These are phyloP conservation scores for Brasilioporus rufonigricans DNA, from an alignment of 768 basidiomycete genomes.

Conservation along the genomic window DNA sequence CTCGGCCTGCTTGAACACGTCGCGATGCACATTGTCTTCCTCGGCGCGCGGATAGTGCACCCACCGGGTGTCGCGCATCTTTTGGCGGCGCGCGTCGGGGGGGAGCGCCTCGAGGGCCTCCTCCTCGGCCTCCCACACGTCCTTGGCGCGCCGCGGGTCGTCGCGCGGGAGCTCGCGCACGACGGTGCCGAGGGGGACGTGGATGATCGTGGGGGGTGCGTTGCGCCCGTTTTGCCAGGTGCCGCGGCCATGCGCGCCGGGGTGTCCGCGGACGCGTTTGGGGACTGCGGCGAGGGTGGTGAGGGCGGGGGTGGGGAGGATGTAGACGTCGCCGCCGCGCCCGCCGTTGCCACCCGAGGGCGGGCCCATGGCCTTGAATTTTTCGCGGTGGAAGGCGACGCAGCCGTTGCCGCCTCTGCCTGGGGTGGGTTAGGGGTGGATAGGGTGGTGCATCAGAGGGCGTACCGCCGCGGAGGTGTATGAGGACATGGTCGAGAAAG, in stretches of 20 bases:
- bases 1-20: slow-evolving; percentile 73
- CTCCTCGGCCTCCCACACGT: slow-evolving; percentile 75
- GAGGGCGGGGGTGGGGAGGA: slow-evolving; percentile 73
- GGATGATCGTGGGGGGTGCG: slow-evolving; percentile 69
- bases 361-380: slow-evolving; percentile 78
- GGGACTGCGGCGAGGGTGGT: slow-evolving; percentile 76
- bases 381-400: slow-evolving; percentile 91
- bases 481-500: slow-evolving; percentile 79
- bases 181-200: slow-evolving; percentile 88
- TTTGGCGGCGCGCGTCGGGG: slow-evolving; percentile 46
- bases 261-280: slow-evolving; percentile 61
- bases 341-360: slow-evolving; percentile 95
- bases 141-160: slow-evolving; percentile 61
- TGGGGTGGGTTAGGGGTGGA: slow-evolving; percentile 23
- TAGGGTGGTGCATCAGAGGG: not conserved
- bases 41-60: slow-evolving; percentile 73
- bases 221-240: slow-evolving; percentile 83
- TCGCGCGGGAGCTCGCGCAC: slow-evolving; percentile 70
- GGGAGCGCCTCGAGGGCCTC: slow-evolving; percentile 51
- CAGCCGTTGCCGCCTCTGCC: slow-evolving; percentile 90
- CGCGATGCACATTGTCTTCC: slow-evolving; percentile 60
- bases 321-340: slow-evolving; percentile 82
- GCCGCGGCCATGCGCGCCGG: slow-evolving; percentile 76
- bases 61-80: slow-evolving; percentile 68
- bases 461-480: slow-evolving; percentile 75